Conservation (phyloP, 2,329 filamentous ascomycete genomes). For the Sordariomycetes sp. region DNA sequence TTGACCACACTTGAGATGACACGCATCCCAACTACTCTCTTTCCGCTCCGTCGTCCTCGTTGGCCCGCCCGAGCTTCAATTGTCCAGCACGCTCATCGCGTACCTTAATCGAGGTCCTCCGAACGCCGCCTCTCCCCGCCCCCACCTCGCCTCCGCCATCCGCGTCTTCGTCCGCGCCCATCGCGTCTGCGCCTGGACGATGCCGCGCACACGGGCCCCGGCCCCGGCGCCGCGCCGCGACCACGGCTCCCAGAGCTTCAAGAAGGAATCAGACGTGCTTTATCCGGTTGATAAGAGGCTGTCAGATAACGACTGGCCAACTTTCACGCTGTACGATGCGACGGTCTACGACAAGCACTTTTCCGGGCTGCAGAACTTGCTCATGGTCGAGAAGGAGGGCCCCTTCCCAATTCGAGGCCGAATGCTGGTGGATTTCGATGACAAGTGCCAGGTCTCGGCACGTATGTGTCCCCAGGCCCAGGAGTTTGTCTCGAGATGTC, state of each 20-base stretch:
- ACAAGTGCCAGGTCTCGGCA: not conserved
- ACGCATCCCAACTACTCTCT: not conserved
- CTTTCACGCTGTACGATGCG: constrained; percentile 51
- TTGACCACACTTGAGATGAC: not conserved
- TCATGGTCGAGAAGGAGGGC: constrained; percentile 47
- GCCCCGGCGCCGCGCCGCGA: constrained; percentile 34
- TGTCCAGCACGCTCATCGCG: not conserved
- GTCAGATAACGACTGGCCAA: constrained; percentile 40
- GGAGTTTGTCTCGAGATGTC: not conserved
- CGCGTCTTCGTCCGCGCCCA: too few species aligned
- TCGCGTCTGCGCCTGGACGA: not conserved
- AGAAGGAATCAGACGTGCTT: constrained; percentile 23
- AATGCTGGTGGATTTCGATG: constrained; percentile 29
- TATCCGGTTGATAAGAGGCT: constrained; percentile 21
- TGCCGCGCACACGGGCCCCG: constrained; percentile 13
- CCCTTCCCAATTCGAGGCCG: constrained; percentile 52
- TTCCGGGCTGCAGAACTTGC: constrained; percentile 41
- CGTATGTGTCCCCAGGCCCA: not conserved
- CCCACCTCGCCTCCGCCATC: not conserved
- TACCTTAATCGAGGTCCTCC: not conserved
- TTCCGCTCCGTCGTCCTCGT: not conserved
- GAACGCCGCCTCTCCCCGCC: not conserved
- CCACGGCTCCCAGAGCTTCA: constrained; percentile 20
- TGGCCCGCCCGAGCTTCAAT: not conserved
- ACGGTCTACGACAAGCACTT: constrained; percentile 46